Evolutionary conservation across 768 basidiomycete species (phyloP), one percentile per base, ranked within the genome.

Genomic region (Tremella mesenterica): DNA sequence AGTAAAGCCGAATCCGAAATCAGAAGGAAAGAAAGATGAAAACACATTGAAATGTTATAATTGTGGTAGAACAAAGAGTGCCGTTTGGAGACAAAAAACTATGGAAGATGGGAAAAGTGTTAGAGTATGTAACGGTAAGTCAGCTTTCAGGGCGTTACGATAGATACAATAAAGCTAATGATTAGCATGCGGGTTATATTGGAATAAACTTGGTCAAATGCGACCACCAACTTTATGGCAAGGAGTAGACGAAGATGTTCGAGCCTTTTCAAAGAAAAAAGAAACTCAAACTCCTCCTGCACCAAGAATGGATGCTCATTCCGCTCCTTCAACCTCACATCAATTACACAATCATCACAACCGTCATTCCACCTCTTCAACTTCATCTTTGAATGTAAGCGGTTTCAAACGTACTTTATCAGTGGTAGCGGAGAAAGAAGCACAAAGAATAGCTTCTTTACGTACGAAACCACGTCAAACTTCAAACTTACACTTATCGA

Each of bases 171-270:
- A 31, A 31, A 26, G 44, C 46, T 12, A 38, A 45, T 5, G 18
- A n/a, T 14, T 41, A 72, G 70, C 70, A 30, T 72, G 70, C 38
- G 70, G 70, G 16, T 53, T 72, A 14, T 72, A 72, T 56, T 72
- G 64, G 64, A 72, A 72, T 43, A 61, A 65, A 50, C 56, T 56
- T 34, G 56, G 62, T 13, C 52, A 50, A 12, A 70, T 72, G 70
- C 58, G 70, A 30, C 70, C 70, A 16, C 65, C 64, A 9, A 60
- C 59, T 3, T 36, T 72, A 34, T 72, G 70, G 70, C 60, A 61
- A 29, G 69, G 60, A 27, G 57, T 63, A 30, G 63, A 65, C 48
- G 60, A 66, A 18, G 67, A 69, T 34, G 46, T 56, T 13, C 26
- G 29, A 48, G 9, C 38, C 31, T 16, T 39, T 39, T 8, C 30